Base-by-base conservation (phyloP, 345 rosid species). In the Euclidium syriacum region DNA sequence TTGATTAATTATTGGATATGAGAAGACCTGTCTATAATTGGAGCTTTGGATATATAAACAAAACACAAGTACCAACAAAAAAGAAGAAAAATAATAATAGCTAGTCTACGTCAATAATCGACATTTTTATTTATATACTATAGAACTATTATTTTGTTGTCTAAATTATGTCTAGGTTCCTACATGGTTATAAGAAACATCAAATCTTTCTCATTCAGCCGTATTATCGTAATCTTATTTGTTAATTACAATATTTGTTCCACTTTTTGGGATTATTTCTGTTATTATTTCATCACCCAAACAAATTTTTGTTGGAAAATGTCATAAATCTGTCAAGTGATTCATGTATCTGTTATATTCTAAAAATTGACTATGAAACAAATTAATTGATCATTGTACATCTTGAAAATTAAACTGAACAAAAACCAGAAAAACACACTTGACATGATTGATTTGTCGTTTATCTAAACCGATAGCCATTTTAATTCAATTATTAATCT, bases 11-110 rank as follows among this genome's bases (percentile, higher is more conserved):
- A 59, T 68, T 59, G 54, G 39, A 1, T n/a, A n/a, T 38, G 60
- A 68, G 40, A 32, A 50, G 73, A 68, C 67, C 25, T 68, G 54
- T 68, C 47, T 35, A 68, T 68, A 59, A 68, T 59, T 68, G 73
- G 14, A 35, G 27, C 50, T 61, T 61, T 42, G 15, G 15, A 43
- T 15, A 32, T 3, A 42, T 15, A 30, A n/a, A 42, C 44, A 52
- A 55, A 18, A 34, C 56, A 36, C 50, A 62, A 36, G 62, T 52
- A 61, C 48, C 48, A 34, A 60, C 9, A 42, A 25, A 30, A 32
- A 42, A 38, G 35, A 25, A 62, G 52, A 58, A 39, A 57, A 5
- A 64, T 26, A 41, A 38, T 59, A 66, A 33, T 49, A 41, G 27
- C 27, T 30, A 39, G n/a, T n/a, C n/a, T n/a, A n/a, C 0, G 11